These are phyloP conservation scores for Endothia cerciana DNA, from an alignment of 2,329 filamentous ascomycete species.

Conservation along the genomic window DNA sequence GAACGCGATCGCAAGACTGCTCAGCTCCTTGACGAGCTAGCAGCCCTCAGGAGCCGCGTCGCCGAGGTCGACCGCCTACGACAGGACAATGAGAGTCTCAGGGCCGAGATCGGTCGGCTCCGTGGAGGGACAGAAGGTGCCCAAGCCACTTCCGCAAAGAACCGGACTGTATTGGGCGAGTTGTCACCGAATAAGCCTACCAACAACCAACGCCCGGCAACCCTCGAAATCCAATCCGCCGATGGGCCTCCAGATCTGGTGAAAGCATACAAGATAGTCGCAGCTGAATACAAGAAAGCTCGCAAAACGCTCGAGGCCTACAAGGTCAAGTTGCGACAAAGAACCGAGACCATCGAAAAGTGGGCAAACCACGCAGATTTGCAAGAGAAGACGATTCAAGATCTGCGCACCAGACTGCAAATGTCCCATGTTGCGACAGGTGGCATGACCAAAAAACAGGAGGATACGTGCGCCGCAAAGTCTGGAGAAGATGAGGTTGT, in stretches of 20 bases:
- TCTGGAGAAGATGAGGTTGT: neutral
- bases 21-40: slow-evolving; percentile 40
- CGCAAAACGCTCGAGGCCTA: slow-evolving; percentile 46
- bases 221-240: neutral
- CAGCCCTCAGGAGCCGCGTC: slow-evolving; percentile 39
- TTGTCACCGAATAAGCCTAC: slow-evolving; percentile 26
- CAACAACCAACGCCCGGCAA: neutral
- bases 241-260: slow-evolving; percentile 18
- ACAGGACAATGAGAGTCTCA: slow-evolving; percentile 48
- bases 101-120: slow-evolving; percentile 41
- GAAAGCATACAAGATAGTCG: slow-evolving; percentile 19
- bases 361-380: slow-evolving; percentile 52
- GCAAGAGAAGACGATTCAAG: slow-evolving; percentile 48
- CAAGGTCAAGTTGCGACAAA: slow-evolving; percentile 44
- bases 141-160: slow-evolving; percentile 12
- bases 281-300: slow-evolving; percentile 42
- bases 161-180: slow-evolving; percentile 23
- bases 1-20: slow-evolving; percentile 32
- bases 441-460: neutral
- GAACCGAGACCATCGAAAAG: slow-evolving; percentile 45
- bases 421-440: neutral
- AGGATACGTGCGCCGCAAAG: neutral
- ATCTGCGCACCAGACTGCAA: slow-evolving; percentile 43
- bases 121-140: slow-evolving; percentile 26
- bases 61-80: slow-evolving; percentile 43